A percentile compares a stretch with the other conserved stretches of the same genome.
phyloP scores from a whole-genome alignment of 78 protist species.

The Pigoraptor vietnamica region DNA sequence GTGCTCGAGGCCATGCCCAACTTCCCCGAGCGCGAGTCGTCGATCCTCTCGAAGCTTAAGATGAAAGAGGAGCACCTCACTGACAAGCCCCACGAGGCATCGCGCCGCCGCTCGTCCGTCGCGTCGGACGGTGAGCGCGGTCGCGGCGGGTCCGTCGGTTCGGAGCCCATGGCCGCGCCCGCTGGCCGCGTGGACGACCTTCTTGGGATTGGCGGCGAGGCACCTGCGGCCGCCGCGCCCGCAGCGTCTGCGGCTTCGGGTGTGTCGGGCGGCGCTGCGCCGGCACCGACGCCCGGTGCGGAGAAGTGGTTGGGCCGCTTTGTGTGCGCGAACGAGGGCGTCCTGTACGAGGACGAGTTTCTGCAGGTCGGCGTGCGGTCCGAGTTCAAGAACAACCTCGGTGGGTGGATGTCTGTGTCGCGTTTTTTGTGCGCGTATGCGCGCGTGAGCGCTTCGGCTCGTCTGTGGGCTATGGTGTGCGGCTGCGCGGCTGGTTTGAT shows the following conservation, averaged over 20 bases:
- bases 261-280: background rate
- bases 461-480: background rate
- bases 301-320: background rate
- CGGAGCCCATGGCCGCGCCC: no score
- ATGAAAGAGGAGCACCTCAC: background rate
- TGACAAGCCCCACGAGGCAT: no score
- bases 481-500: background rate
- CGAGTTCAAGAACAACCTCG: conserved; percentile 25
- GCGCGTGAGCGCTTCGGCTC: no score
- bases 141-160: no score
- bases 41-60: background rate
- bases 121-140: background rate
- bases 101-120: background rate
- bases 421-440: no score
- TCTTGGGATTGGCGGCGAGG: background rate
- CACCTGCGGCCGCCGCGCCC: background rate
- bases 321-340: conserved; percentile 32
- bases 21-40: conserved; percentile 59
- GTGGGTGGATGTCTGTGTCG: no score
- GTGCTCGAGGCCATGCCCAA: conserved; percentile 73
- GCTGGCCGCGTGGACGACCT: no score
- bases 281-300: background rate
- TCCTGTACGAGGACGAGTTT: conserved; percentile 54
- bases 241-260: background rate
- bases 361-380: conserved; percentile 65